A percentile compares a stretch with the other conserved stretches of the same genome.
These are phyloP conservation scores for Claviceps sp. DNA, from an alignment of 2,329 filamentous ascomycete species.

Conservation along the genomic window DNA sequence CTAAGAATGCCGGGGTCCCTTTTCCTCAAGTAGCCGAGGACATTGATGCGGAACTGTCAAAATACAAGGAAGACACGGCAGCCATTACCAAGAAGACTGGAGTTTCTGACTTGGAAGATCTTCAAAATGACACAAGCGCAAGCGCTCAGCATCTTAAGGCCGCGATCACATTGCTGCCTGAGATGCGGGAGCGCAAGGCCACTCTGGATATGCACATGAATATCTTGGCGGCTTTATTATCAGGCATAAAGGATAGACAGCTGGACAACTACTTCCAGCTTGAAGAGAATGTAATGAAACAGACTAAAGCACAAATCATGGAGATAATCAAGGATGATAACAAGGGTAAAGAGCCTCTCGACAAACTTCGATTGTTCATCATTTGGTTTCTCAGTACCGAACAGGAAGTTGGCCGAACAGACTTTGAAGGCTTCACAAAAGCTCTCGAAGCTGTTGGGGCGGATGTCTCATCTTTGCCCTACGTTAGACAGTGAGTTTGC, in stretches of 20 bases:
- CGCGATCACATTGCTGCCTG: slow-evolving; percentile 83
- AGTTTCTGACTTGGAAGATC: slow-evolving; percentile 79
- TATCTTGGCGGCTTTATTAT: slow-evolving; percentile 63
- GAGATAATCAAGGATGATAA: slow-evolving; percentile 69
- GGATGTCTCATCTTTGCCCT: slow-evolving; percentile 66
- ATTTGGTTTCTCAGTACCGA: slow-evolving; percentile 97
- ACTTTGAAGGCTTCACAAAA: slow-evolving; percentile 78
- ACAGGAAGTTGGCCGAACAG: slow-evolving; percentile 66
- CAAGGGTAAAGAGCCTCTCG: slow-evolving; percentile 71
- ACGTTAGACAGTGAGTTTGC: slow-evolving; percentile 63
- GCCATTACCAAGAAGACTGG: slow-evolving; percentile 94
- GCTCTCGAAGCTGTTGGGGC: slow-evolving; percentile 63
- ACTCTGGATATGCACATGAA: slow-evolving; percentile 98
- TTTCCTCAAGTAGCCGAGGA: slow-evolving; percentile 96
- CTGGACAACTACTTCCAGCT: slow-evolving; percentile 93
- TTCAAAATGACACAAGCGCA: slow-evolving; percentile 76
- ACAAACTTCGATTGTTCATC: slow-evolving; percentile 88
- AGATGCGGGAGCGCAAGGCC: slow-evolving; percentile 85
- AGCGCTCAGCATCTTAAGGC: slow-evolving; percentile 92
- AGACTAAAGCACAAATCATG: slow-evolving; percentile 77
- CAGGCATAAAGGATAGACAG: slow-evolving; percentile 85
- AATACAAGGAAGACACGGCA: slow-evolving; percentile 89
- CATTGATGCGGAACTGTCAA: slow-evolving; percentile 82
- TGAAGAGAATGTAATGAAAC: slow-evolving; percentile 85
- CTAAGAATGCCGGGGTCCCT: slow-evolving; percentile 75